Conservation (phyloP, 768 basidiomycete genomes). For the Mycena alexandri region DNA sequence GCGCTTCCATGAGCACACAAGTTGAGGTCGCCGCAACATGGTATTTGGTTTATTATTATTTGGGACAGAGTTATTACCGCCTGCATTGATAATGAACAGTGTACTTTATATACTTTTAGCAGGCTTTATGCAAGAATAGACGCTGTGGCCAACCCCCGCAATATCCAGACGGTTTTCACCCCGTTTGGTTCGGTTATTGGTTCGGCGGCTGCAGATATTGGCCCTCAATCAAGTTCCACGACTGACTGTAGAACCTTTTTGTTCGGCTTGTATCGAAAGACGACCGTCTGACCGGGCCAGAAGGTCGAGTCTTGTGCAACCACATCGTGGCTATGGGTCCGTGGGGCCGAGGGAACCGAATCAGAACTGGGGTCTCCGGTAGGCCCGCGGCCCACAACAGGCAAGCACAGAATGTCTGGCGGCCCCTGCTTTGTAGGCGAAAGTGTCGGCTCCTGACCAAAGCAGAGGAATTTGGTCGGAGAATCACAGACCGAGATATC, state of each 20-base stretch:
- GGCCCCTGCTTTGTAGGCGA: background rate
- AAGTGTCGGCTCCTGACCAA: background rate
- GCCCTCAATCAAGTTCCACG: background rate
- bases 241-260: background rate
- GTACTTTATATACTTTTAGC: background rate
- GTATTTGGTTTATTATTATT: conserved; percentile 11
- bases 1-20: conserved; percentile 34
- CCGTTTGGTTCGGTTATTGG: too few species aligned
- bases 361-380: background rate
- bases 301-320: conserved; percentile 4
- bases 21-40: background rate
- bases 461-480: conserved; percentile 21
- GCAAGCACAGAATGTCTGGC: background rate
- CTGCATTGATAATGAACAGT: conserved; percentile 2
- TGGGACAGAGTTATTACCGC: background rate
- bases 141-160: too few species aligned
- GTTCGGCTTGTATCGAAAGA: conserved; percentile 11
- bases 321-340: background rate
- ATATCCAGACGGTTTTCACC: too few species aligned
- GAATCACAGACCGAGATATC: conserved; percentile 22
- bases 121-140: conserved; percentile 15
- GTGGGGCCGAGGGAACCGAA: conserved; percentile 1
- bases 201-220: background rate
- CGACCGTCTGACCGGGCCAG: conserved; percentile 10
- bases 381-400: conserved; percentile 4